Conservation (phyloP, 495 filamentous ascomycete species). For the Aspergillus sclerotioniger region DNA sequence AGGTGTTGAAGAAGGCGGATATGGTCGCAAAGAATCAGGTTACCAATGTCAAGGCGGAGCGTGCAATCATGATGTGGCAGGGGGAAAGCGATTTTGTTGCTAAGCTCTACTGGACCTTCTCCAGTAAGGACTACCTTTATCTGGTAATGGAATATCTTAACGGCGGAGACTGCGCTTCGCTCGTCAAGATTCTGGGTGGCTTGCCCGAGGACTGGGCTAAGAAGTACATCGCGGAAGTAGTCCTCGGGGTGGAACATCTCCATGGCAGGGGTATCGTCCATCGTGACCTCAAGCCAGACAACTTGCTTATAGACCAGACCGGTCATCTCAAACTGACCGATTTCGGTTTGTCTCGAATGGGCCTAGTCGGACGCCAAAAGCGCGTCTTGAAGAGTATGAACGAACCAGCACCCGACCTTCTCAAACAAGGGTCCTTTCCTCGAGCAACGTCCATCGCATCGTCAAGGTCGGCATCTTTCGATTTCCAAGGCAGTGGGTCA, state of each 20-base stretch:
- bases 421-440: constrained; percentile 89
- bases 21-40: constrained; percentile 99
- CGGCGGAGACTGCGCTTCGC: constrained; percentile 92
- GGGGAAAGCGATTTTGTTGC: constrained; percentile 99
- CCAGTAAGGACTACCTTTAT: constrained; percentile 98
- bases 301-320: constrained; percentile 93
- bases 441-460: constrained; percentile 82
- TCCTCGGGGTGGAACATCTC: constrained; percentile 91
- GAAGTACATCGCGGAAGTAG: constrained; percentile 93
- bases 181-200: constrained; percentile 89
- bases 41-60: constrained; percentile 96
- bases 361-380: constrained; percentile 92
- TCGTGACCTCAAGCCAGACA: constrained; percentile 95
- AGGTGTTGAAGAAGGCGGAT: constrained; percentile 96
- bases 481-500: constrained; percentile 76
- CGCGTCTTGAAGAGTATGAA: constrained; percentile 77
- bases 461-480: constrained; percentile 93
- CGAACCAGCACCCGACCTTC: constrained; percentile 82
- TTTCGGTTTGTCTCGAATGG: constrained; percentile 97
- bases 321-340: constrained; percentile 97
- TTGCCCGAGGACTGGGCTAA: constrained; percentile 96
- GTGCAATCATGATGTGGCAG: constrained; percentile 99
- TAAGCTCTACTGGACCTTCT: constrained; percentile 98
- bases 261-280: constrained; percentile 94
- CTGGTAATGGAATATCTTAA: constrained; percentile 99